These are phyloP conservation scores for Melaleuca quinquenervia DNA, from an alignment of 345 rosid genomes.

Conservation along the genomic window DNA sequence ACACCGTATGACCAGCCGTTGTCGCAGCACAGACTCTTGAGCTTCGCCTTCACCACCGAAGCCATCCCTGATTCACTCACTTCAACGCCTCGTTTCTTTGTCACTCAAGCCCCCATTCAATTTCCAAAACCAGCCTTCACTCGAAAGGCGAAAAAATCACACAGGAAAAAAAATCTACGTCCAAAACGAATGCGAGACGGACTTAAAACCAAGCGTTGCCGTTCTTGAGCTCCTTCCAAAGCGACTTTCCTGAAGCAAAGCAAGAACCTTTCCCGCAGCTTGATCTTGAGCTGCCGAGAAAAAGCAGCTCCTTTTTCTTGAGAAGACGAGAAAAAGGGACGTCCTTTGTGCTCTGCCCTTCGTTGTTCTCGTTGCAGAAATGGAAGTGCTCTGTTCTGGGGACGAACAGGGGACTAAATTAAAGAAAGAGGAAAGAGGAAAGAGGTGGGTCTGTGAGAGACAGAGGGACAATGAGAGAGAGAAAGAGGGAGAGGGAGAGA, in stretches of 20 bases:
- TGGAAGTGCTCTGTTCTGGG: background rate
- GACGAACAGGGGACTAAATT: background rate
- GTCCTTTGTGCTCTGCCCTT: background rate
- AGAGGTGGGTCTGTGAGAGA: background rate
- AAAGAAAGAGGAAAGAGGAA: background rate
- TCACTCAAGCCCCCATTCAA: background rate
- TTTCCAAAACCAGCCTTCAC: background rate
- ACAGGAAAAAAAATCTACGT: background rate
- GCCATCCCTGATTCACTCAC: conserved; percentile 14
- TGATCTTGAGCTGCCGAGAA: background rate
- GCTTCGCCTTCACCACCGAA: conserved; percentile 36
- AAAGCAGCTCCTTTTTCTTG: background rate
- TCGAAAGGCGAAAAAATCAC: background rate
- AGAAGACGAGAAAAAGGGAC: background rate
- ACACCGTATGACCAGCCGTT: conserved; percentile 86
- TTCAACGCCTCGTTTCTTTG: background rate
- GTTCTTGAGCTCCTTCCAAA: background rate
- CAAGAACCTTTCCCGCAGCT: background rate
- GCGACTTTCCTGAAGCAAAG: background rate
- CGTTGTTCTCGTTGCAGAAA: background rate
- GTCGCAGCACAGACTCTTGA: conserved; percentile 54
- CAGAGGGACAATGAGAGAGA: background rate
- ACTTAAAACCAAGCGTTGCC: background rate
- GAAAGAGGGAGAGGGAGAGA: background rate
- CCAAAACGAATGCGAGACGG: background rate